Percentiles rank a stretch among this genome's conserved stretches.
phyloP scores from a whole-genome alignment of 2,329 filamentous ascomycete species.

The Cladosporium halotolerans region DNA sequence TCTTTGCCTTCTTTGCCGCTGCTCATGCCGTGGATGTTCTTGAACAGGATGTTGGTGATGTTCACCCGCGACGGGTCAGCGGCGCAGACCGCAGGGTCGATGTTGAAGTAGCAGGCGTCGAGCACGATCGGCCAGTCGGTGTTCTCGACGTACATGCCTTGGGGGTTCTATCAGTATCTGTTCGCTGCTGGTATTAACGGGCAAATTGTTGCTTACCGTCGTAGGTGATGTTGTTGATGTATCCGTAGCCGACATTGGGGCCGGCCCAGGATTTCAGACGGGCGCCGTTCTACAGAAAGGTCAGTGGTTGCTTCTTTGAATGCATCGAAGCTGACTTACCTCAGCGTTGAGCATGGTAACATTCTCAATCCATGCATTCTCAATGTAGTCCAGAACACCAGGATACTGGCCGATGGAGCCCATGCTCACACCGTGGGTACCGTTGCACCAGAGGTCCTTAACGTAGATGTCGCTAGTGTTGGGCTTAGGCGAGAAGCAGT shows the following conservation, averaged over 20 bases:
- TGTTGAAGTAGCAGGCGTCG: slow-evolving; percentile 59
- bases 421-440: slow-evolving; percentile 45
- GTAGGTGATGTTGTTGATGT: slow-evolving; percentile 57
- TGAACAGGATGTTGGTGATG: slow-evolving; percentile 53
- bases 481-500: slow-evolving; percentile 56
- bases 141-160: slow-evolving; percentile 43
- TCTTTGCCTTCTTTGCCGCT: slow-evolving; percentile 51
- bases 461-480: slow-evolving; percentile 53
- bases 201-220: no score
- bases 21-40: slow-evolving; percentile 53
- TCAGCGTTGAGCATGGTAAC: slow-evolving; percentile 41
- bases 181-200: no score
- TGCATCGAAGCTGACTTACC: slow-evolving; percentile 8
- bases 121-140: slow-evolving; percentile 54
- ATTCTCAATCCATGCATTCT: slow-evolving; percentile 42
- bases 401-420: slow-evolving; percentile 48
- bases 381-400: slow-evolving; percentile 45
- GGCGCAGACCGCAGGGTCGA: slow-evolving; percentile 47
- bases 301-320: slow-evolving; percentile 31
- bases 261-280: slow-evolving; percentile 59
- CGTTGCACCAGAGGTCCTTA: slow-evolving; percentile 49
- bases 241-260: slow-evolving; percentile 51
- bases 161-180: neutral
- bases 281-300: slow-evolving; percentile 37
- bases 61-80: slow-evolving; percentile 52